Base-by-base conservation (phyloP, 1,284 basidiomycete species). In the Ganoderma lucidum region DNA sequence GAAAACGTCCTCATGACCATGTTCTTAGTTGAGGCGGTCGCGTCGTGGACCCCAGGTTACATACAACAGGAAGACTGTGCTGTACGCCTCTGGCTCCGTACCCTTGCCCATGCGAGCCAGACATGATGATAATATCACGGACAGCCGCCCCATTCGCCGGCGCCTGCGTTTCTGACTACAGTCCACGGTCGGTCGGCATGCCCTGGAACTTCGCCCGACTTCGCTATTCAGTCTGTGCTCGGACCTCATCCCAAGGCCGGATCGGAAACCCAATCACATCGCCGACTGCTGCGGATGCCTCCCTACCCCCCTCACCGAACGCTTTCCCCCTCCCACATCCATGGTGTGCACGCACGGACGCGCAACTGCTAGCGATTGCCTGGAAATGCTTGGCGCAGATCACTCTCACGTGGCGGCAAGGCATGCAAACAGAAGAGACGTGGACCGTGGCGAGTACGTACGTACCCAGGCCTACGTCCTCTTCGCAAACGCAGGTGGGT, bases 321-420 rank as follows among this genome's bases (percentile, higher is more conserved):
- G 48, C 37, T 30, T 55, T 35, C 37, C 37, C 37, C 39, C 39
- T 41, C 39, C 2, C 12, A 41, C 56, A 23, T 59, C 19, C 35
- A 9, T 6, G 35, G 14, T 59, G 35, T 59, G 56, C 55, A 39
- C 23, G 23, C 4, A 19, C 10, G 37, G 56, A 37, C 35, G 8
- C 35, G 23, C 35, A 35, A 35, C 35, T 23, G 23, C 23, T 23
- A 23, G 23, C 56, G 28, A 17, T 9, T 58, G 14, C 19, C 56
- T 53, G 53, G 48, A 59, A 58, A 71, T n/a, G 53, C 67, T 63
- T 63, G 65, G 65, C 63, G 67, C 60, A 42, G 59, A 69, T 69
- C 65, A 37, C 62, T 37, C 35, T 28, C 55, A 51, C 64, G 69
- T 53, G 63, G 58, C 14, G 19, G n/a, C 8, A 15, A 17, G 35